Evolutionary conservation across 1,284 basidiomycete species (phyloP), one percentile per base, ranked within the genome.

Genomic region (Malassezia pachydermatis): DNA sequence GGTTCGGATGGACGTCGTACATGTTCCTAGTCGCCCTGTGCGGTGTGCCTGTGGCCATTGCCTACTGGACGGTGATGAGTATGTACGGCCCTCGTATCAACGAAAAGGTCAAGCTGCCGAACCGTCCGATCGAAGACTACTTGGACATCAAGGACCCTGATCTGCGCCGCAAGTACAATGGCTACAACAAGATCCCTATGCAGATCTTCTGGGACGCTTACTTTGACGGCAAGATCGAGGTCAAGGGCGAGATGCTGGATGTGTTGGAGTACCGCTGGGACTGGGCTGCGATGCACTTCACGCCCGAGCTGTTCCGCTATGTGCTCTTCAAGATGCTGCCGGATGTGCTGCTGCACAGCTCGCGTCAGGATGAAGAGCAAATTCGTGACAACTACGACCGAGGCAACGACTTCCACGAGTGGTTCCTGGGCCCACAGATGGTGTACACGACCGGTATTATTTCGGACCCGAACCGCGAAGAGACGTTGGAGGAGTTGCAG

Each of bases 311-410:
- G 44, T 92, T 98, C 79, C 84, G 86, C 80, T 92, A 94, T 71
- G 88, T 98, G 60, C 79, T 96, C 65, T 83, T 79, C 60, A 80
- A 82, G 62, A 78, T 98, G 65, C 76, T 95, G 60, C 94, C 92
- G 35, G 92, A 95, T 55, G 86, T 99, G 57, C 78, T 96, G 72
- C 76, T 84, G 65, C 92, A 99, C 76, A 84, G 89, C 23, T 80
- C 83, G 65, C 76, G 77, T 51, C 92, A 96, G 75, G 92, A 98
- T 66, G 83, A 89, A 72, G 86, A 90, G 62, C 94, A 96, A 73
- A 87, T 99, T 60, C 83, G 89, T 57, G 90, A 84, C 67, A 84
- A 94, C 75, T 99, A 98, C 64, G 94, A 99, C 77, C 83, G 92
- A 80, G 74, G 54, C 78, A 75, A 63, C 41, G 45, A 51, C 58